Conservation (phyloP, 129 eudicot genomes). For the Helianthus annuus region DNA sequence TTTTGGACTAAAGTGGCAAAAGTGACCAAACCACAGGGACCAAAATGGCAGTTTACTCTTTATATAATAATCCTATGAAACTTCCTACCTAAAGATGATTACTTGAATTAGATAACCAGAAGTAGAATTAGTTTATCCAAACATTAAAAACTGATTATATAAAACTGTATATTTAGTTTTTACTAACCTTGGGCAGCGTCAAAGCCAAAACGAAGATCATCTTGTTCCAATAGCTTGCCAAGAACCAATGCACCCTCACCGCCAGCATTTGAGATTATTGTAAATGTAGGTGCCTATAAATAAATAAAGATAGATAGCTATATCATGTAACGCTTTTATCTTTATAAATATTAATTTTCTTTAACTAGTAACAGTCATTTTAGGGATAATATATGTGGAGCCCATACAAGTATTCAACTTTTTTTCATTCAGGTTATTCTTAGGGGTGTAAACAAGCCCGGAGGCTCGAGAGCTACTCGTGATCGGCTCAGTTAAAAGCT, state of each 20-base stretch:
- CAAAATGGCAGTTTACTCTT: no score
- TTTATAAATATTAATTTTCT: no score
- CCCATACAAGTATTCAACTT: no score
- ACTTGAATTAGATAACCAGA: neutral
- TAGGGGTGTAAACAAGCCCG: no score
- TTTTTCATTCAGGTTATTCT: no score
- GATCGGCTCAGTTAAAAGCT: no score
- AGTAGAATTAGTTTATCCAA: neutral
- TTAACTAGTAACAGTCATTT: no score
- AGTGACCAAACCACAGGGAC: no score
- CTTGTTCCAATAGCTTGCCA: slow-evolving; percentile 86
- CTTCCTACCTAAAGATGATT: neutral
- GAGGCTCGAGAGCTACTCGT: no score
- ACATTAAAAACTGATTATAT: neutral
- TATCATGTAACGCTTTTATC: neutral
- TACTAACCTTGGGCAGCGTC: slow-evolving; percentile 94
- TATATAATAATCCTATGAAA: no score
- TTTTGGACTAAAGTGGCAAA: no score
- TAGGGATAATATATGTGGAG: no score
- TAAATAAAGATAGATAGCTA: neutral
- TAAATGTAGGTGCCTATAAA: slow-evolving; percentile 67
- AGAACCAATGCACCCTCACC: slow-evolving; percentile 75
- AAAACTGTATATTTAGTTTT: slow-evolving; percentile 4
- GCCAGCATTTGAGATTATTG: slow-evolving; percentile 92
- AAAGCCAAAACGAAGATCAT: slow-evolving; percentile 67